phyloP scores from a whole-genome alignment of 306 rosid genomes.

The Astragalus membranaceus region DNA sequence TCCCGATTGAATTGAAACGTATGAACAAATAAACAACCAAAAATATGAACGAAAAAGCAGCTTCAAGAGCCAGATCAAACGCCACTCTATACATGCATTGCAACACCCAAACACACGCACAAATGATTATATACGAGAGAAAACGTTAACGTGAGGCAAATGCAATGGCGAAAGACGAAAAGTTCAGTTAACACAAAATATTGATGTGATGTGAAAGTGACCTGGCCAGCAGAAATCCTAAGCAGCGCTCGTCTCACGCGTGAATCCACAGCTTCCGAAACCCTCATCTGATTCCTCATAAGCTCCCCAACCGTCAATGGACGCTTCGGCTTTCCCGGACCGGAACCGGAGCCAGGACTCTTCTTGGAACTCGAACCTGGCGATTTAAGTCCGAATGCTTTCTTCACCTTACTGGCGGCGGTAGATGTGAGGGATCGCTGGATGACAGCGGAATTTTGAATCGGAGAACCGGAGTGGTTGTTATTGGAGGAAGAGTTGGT shows the following conservation, averaged over 20 bases:
- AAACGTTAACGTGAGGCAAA: background rate
- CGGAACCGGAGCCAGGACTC: conserved; percentile 67
- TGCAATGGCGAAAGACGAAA: background rate
- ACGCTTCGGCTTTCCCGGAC: conserved; percentile 54
- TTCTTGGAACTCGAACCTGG: conserved; percentile 82
- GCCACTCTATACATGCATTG: conserved; percentile 6
- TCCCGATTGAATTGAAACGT: background rate
- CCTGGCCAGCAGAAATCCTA: conserved; percentile 93
- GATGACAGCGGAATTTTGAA: conserved; percentile 39
- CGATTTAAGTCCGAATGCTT: conserved; percentile 86
- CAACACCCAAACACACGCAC: background rate
- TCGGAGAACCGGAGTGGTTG: conserved; percentile 42
- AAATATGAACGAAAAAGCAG: background rate
- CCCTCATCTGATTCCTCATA: conserved; percentile 94
- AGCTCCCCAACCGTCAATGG: conserved; percentile 90
- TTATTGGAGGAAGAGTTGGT: conserved; percentile 19
- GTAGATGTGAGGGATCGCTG: conserved; percentile 94
- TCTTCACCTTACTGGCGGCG: conserved; percentile 96
- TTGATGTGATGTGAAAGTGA: conserved; percentile 12
- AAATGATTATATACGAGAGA: background rate
- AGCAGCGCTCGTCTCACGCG: conserved; percentile 86
- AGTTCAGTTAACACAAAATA: background rate
- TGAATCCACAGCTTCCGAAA: conserved; percentile 87
- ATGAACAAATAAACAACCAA: background rate
- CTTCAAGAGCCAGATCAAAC: conserved; percentile 22